phyloP scores from a whole-genome alignment of 352 stramenopile genomes.

The Aphanomyces euteiches region DNA sequence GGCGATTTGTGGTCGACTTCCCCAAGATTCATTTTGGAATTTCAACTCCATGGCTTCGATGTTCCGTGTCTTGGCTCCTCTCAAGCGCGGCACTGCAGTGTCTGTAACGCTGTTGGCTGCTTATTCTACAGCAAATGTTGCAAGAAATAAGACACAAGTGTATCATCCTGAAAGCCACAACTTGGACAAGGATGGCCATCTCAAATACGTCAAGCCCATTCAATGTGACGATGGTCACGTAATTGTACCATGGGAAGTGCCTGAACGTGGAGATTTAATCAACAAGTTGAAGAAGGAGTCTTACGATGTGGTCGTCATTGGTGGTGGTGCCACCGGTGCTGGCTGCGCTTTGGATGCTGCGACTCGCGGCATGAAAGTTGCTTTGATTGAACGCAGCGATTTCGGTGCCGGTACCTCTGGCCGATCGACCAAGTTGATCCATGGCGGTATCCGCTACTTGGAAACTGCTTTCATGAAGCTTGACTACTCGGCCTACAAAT shows the following conservation, averaged over 20 bases:
- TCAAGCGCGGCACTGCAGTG: constrained; percentile 10
- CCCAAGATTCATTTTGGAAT: no score
- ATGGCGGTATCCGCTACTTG: constrained; percentile 93
- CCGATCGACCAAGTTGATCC: constrained; percentile 94
- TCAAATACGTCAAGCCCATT: constrained; percentile 62
- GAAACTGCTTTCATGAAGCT: constrained; percentile 93
- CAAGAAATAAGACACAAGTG: constrained; percentile 11
- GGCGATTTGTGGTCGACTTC: no score
- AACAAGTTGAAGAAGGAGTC: constrained; percentile 79
- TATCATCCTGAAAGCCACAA: constrained; percentile 28
- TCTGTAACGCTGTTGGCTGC: constrained; percentile 1
- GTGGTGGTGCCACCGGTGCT: constrained; percentile 89
- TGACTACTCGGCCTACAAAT: constrained; percentile 85
- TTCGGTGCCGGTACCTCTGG: constrained; percentile 91
- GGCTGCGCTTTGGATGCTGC: constrained; percentile 87
- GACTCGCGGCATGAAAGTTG: constrained; percentile 90
- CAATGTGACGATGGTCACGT: constrained; percentile 77
- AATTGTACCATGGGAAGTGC: constrained; percentile 81
- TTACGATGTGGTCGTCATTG: constrained; percentile 93
- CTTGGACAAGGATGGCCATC: constrained; percentile 27
- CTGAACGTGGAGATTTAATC: constrained; percentile 62
- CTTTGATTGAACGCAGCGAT: constrained; percentile 89
- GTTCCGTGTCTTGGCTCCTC: constrained; percentile 5
- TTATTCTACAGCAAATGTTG: not conserved
- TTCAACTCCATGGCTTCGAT: constrained; percentile 7